phyloP scores from a whole-genome alignment of 1,139 yeast species.

The Yamadazyma membranifaciens region DNA sequence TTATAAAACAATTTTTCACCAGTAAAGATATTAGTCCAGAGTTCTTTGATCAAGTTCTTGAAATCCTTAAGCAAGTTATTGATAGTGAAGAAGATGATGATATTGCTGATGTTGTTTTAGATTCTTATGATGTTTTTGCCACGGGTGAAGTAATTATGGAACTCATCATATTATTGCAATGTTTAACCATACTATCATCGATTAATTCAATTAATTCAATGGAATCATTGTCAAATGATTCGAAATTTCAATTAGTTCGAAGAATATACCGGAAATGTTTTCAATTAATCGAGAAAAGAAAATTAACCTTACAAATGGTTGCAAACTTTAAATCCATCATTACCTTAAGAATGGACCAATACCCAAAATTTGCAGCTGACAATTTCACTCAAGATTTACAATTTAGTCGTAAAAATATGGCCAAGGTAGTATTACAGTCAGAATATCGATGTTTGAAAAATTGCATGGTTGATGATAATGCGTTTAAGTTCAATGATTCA shows the following conservation, averaged over 20 bases:
- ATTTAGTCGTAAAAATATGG: conserved; percentile 35
- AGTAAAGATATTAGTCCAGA: conserved; percentile 16
- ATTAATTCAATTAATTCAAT: conserved; percentile 33
- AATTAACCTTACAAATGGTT: conserved; percentile 35
- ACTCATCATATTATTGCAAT: conserved; percentile 51
- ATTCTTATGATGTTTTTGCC: conserved; percentile 59
- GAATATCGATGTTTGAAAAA: conserved; percentile 51
- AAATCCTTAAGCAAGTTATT: conserved; percentile 23
- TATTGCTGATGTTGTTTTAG: conserved; percentile 44
- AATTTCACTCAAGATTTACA: conserved; percentile 14
- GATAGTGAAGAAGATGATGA: conserved; percentile 42
- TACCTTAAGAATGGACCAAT: conserved; percentile 34
- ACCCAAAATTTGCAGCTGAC: conserved; percentile 35
- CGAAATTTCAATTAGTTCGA: conserved; percentile 35
- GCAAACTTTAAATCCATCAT: conserved; percentile 32
- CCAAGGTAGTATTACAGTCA: conserved; percentile 50
- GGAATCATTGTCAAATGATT: conserved; percentile 25
- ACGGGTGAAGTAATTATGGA: conserved; percentile 61
- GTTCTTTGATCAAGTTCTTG: conserved; percentile 30
- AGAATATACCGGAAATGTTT: conserved; percentile 47
- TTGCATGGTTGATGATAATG: conserved; percentile 34
- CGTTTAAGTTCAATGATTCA: conserved; percentile 24
- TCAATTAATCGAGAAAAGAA: conserved; percentile 43
- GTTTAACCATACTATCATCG: conserved; percentile 42
- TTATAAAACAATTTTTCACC: conserved; percentile 31